Conservation (phyloP, 495 filamentous ascomycete species). For the Hyaloscypha variabilis region DNA sequence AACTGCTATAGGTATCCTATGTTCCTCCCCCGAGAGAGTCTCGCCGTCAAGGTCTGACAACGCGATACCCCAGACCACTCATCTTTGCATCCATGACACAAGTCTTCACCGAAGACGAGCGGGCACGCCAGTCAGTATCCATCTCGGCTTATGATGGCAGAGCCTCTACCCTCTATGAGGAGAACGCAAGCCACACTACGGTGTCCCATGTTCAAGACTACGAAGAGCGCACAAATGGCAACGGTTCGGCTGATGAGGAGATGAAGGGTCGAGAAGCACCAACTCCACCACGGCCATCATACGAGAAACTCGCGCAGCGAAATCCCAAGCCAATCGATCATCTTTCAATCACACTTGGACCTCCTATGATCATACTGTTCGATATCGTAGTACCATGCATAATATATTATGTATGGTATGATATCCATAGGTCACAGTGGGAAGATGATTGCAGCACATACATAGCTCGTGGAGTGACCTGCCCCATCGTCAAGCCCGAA, state of each 20-base stretch:
- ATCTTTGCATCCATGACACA: not conserved
- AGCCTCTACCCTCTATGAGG: not conserved
- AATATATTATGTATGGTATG: constrained; percentile 24
- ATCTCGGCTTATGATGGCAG: not conserved
- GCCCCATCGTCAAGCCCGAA: constrained; percentile 13
- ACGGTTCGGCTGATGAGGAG: not conserved
- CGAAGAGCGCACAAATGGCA: not conserved
- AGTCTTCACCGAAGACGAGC: not conserved
- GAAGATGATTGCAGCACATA: constrained; percentile 5
- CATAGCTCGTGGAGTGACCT: not conserved
- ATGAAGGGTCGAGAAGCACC: not conserved
- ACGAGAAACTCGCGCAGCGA: constrained; percentile 26
- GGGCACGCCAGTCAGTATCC: not conserved
- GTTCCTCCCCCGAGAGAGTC: not conserved
- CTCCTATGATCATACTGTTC: constrained; percentile 24
- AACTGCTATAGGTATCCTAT: not conserved
- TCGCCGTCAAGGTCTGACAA: not conserved
- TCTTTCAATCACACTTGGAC: constrained; percentile 22
- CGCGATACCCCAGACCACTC: not conserved
- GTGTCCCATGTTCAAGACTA: not conserved
- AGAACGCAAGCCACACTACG: not conserved
- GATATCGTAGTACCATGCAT: constrained; percentile 25
- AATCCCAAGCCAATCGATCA: constrained; percentile 22
- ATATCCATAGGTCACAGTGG: constrained; percentile 16
- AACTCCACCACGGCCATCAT: not conserved